Percentiles rank a stretch among this genome's conserved stretches.
phyloP scores from a whole-genome alignment of 2,329 filamentous ascomycete species.

The Colletotrichum brevisporum region DNA sequence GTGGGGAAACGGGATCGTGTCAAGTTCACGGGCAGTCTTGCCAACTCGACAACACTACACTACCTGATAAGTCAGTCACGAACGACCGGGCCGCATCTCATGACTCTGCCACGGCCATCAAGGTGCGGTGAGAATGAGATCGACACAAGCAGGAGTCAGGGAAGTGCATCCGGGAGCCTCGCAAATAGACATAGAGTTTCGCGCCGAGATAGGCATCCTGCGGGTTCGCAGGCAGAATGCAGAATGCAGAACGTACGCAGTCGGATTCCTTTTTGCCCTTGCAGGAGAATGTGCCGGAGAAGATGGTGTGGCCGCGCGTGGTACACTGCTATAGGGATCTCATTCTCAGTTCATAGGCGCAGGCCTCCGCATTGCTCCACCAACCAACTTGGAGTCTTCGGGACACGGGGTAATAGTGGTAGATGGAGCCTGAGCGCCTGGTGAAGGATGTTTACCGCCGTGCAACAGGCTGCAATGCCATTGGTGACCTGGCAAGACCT shows the following conservation, averaged over 20 bases:
- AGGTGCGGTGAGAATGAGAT: background rate
- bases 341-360: background rate
- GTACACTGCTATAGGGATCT: background rate
- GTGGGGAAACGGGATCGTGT: slow-evolving; percentile 12
- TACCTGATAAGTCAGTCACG: background rate
- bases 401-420: background rate
- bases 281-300: slow-evolving; percentile 8
- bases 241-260: background rate
- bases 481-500: slow-evolving; percentile 26
- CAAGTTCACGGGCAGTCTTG: background rate
- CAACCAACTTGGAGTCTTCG: slow-evolving; percentile 4
- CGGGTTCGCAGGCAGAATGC: background rate
- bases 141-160: background rate
- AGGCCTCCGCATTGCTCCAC: slow-evolving; percentile 4
- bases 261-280: slow-evolving; percentile 12
- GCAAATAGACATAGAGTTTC: background rate
- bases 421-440: too few species aligned
- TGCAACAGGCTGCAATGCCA: slow-evolving; percentile 7
- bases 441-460: slow-evolving; percentile 1
- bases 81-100: background rate
- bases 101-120: slow-evolving; percentile 10
- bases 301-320: background rate
- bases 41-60: slow-evolving; percentile 2
- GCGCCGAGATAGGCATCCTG: background rate
- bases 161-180: background rate